Evolutionary conservation across 148 eudicot species (phyloP), one percentile per base, ranked within the genome.

Genomic region (Rheum nobile): DNA sequence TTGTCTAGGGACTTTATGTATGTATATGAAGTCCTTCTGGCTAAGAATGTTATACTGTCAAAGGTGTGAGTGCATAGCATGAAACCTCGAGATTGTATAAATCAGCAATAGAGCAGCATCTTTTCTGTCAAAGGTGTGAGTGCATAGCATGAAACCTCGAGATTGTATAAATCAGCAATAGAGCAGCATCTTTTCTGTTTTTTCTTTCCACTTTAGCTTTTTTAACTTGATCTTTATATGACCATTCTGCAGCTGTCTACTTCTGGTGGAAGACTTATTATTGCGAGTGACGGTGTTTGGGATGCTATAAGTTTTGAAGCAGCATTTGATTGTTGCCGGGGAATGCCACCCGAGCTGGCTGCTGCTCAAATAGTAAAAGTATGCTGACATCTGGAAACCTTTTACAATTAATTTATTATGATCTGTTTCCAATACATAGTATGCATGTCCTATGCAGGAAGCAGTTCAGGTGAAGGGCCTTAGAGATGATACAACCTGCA

Each of bases 201-300:
- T 65, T 65, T 1, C 22, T 17, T 65, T 8, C 67, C 13, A 61
- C 4, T 28, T 12, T 14, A 7, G 37, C 37, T 35, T 4, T 1
- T 35, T 41, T 8, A 41, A 41, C 43, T 41, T 71, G 24, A 59
- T 21, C 75, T 48, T 4, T 34, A n/a, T 72, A 48, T 73, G 46
- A 19, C 43, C 16, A 42, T 42, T 78, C 31, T 84, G 82, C 94
- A 95, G 99, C 75, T 95, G 80, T 86, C 99, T 13, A 79, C 85
- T 75, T 80, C 84, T 76, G 99, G 99, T 84, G 97, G 97, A 39
- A 86, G 97, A 81, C 89, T 95, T 65, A 83, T 95, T 52, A 71
- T 95, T 63, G 84, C 91, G 47, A 95, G 99, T 71, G 99, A 95
- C 75, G 99, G 99, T 72, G 99, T 95, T 75, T 95, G 99, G 99